Evolutionary conservation across 2,329 filamentous ascomycete genomes (phyloP), one percentile per base, ranked within the genome.

Genomic region (Biscogniauxia marginata): DNA sequence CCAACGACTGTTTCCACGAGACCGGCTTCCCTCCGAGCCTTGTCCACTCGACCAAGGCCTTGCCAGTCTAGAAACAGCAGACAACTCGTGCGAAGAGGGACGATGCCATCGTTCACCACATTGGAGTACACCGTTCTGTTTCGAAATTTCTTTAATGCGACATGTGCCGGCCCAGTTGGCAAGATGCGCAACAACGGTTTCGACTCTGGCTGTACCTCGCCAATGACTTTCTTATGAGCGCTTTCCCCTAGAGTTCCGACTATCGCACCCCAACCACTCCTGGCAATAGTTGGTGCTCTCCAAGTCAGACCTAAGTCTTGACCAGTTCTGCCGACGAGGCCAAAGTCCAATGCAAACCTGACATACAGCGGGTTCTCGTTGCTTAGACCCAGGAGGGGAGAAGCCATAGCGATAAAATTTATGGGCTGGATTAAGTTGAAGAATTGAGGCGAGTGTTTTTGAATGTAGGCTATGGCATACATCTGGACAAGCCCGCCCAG

Each of bases 351-450:
- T 0, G 95, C 95, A 72, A 99, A 98, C 67, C 93, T 96, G 73
- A 99, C 90, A 71, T 99, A 99, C 55, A 98, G 81, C 0, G 95
- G 95, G 65, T 99, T 99, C 70, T 99, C 95, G 70, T 99, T 97
- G 73, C 93, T 98, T 39, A 98, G 77, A 0, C 93, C 93, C 1
- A 98, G 77, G 63, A 97, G 91, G 0, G 93, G 93, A 0, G 93
- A 88, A 16, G 93, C 93, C 63, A 98, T 77, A 23, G 89, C 82
- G 62, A 98, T 88, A 68, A 98, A 98, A 70, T 97, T 97, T 70
- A 96, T 79, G 0, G 93, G 93, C 61, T 86, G 84, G 65, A 97
- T 96, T 4, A 86, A 77, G 50, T 93, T 83, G 66, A 98, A 98
- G 71, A 98, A 98, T 8, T 87, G 78, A 1, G 93, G 93, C 0